These are phyloP conservation scores for Boeremia exigua DNA, from an alignment of 2,329 filamentous ascomycete genomes.

Conservation along the genomic window DNA sequence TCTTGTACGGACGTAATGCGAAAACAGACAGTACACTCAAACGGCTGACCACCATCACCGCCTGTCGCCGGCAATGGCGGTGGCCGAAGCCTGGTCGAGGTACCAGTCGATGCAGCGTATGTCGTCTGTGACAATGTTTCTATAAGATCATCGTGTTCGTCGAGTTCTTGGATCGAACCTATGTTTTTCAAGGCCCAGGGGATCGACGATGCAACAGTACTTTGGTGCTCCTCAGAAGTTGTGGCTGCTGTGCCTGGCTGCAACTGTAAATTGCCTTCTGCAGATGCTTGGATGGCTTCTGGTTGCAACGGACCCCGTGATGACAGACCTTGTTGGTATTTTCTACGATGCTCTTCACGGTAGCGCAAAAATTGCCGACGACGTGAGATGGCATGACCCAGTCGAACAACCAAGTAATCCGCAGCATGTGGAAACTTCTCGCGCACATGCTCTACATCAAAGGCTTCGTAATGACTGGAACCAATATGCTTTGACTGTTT, in stretches of 20 bases:
- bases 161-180: not conserved
- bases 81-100: conserved; percentile 22
- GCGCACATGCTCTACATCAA: conserved; percentile 35
- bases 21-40: conserved; percentile 29
- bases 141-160: conserved; percentile 22
- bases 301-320: not conserved
- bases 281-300: not conserved
- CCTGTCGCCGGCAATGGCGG: conserved; percentile 29
- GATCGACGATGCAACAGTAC: conserved; percentile 25
- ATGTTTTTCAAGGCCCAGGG: conserved; percentile 8
- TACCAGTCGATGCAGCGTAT: conserved; percentile 26
- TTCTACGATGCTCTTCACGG: conserved; percentile 35
- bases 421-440: conserved; percentile 32
- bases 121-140: conserved; percentile 29
- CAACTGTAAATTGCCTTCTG: not conserved
- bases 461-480: conserved; percentile 28
- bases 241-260: not conserved
- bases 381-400: conserved; percentile 39
- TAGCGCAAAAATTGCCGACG: conserved; percentile 41
- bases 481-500: conserved; percentile 26
- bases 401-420: conserved; percentile 25
- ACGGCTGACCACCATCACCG: conserved; percentile 31
- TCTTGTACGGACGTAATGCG: too few relatives aligned
- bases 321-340: conserved; percentile 1
- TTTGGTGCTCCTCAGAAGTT: not conserved